phyloP scores from a whole-genome alignment of 2,329 filamentous ascomycete genomes.

The Didymella lethalis region DNA sequence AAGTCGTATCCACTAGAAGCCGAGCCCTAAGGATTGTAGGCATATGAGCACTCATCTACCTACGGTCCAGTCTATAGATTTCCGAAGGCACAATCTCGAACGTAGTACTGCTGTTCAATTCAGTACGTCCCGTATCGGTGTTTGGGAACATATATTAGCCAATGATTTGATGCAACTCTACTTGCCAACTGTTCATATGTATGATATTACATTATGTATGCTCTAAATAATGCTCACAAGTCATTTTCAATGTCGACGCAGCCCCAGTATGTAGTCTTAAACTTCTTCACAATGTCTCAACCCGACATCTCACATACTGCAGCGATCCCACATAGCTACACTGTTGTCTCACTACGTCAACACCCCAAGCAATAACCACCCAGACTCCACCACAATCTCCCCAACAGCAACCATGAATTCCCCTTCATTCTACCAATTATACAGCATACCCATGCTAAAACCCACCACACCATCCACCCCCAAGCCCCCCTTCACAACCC shows the following conservation, averaged over 20 bases:
- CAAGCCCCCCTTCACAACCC: not conserved
- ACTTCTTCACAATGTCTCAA: not conserved
- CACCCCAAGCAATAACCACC: not conserved
- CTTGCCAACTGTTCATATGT: not conserved
- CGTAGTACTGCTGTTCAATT: no score
- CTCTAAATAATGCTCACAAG: not conserved
- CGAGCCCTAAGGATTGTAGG: not conserved
- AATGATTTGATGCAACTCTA: no score
- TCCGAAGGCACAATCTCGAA: not conserved
- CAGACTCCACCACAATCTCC: not conserved
- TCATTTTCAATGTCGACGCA: not conserved
- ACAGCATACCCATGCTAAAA: not conserved
- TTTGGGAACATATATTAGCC: no score
- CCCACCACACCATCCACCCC: not conserved
- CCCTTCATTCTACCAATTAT: not conserved
- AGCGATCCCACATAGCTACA: not conserved
- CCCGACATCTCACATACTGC: not conserved
- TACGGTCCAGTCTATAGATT: not conserved
- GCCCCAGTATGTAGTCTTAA: not conserved
- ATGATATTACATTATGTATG: not conserved
- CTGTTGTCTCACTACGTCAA: not conserved
- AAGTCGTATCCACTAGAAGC: not conserved
- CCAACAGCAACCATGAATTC: not conserved
- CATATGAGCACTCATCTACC: not conserved
- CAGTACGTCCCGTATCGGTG: no score